Evolutionary conservation across 78 protist species (phyloP).

Genomic region (slime mould (Dictyostelium discoideum)): DNA sequence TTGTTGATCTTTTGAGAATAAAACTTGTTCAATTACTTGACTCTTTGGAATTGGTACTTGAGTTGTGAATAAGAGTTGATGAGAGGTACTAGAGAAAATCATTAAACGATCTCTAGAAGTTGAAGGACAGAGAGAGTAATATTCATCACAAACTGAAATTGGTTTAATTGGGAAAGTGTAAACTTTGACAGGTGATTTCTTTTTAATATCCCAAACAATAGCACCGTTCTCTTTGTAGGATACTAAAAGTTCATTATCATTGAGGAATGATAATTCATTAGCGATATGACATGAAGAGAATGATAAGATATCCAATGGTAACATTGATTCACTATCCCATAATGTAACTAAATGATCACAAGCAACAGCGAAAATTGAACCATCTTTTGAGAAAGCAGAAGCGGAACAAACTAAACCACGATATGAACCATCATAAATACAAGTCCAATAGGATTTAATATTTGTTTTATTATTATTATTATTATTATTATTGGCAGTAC

Average conservation of each 20-base stretch:
- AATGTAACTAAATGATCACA: constrained; percentile 12
- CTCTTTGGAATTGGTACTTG: not conserved
- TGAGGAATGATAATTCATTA: not conserved
- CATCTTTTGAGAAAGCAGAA: constrained; percentile 44
- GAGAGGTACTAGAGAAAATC: not conserved
- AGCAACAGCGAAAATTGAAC: constrained; percentile 17
- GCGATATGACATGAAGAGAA: not conserved
- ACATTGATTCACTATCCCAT: not conserved
- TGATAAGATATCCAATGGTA: not conserved
- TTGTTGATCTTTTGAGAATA: constrained; percentile 14
- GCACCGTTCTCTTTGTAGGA: not conserved
- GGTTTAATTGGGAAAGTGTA: constrained; percentile 1
- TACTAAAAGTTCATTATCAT: not conserved
- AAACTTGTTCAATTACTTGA: constrained; percentile 5
- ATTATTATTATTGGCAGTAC: not conserved
- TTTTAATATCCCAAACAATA: constrained; percentile 26
- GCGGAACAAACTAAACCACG: not conserved
- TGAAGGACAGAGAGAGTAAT: not conserved
- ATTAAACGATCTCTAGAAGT: not conserved
- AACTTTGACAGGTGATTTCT: not conserved
- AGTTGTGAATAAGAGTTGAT: not conserved
- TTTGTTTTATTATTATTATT: too few species aligned
- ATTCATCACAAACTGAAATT: not conserved
- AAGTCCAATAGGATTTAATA: constrained; percentile 19
- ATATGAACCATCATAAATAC: constrained; percentile 2